Evolutionary conservation across 2,329 filamentous ascomycete genomes (phyloP).

Genomic region (Sporothrix curviconia): DNA sequence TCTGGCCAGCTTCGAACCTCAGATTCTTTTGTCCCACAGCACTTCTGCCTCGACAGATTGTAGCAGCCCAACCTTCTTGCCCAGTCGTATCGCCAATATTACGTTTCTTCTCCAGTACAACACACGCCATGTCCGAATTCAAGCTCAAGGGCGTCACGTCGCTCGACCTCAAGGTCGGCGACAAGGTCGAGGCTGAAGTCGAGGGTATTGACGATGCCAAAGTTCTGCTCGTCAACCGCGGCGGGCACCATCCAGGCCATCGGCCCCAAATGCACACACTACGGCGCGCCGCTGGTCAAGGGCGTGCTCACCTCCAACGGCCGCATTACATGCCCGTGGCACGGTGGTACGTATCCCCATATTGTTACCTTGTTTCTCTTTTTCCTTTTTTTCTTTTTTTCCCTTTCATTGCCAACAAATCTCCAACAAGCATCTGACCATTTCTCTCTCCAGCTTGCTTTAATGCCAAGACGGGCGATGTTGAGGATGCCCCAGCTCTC

Average conservation of each 20-base stretch:
- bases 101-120: slow-evolving; percentile 17
- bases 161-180: slow-evolving; percentile 67
- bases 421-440: too few relatives aligned
- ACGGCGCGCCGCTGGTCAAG: slow-evolving; percentile 81
- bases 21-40: not conserved
- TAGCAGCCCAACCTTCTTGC: slow-evolving; percentile 10
- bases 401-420: too few relatives aligned
- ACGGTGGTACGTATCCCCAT: too few relatives aligned
- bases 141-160: slow-evolving; percentile 71
- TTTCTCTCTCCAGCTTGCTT: too few relatives aligned
- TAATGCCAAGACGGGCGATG: slow-evolving; percentile 79
- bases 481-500: slow-evolving; percentile 88
- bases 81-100: slow-evolving; percentile 18
- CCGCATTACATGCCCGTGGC: slow-evolving; percentile 89
- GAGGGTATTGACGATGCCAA: slow-evolving; percentile 84
- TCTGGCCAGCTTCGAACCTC: not conserved
- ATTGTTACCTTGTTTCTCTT: too few relatives aligned
- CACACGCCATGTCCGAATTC: slow-evolving; percentile 47
- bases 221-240: slow-evolving; percentile 75
- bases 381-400: too few relatives aligned
- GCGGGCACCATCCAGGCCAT: slow-evolving; percentile 71
- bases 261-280: slow-evolving; percentile 77
- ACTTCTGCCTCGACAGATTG: not conserved
- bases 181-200: slow-evolving; percentile 84
- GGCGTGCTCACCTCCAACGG: slow-evolving; percentile 79